phyloP scores from a whole-genome alignment of 2,329 filamentous ascomycete genomes.

The Ophiostoma novo-ulmi region DNA sequence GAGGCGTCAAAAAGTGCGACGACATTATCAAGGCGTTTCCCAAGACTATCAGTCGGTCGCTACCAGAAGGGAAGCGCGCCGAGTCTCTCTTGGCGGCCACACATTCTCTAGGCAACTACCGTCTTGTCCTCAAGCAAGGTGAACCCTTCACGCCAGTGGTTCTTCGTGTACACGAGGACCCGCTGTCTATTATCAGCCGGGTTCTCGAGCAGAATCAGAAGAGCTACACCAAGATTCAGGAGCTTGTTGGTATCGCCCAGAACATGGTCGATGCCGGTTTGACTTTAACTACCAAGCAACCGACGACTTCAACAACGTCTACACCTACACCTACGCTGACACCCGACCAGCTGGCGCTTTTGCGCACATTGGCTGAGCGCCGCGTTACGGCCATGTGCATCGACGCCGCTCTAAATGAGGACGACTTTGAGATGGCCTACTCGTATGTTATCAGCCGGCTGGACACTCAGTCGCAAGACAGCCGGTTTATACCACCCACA shows the following conservation, averaged over 20 bases:
- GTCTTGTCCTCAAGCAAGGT: slow-evolving; percentile 70
- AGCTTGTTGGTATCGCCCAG: slow-evolving; percentile 63
- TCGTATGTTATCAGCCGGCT: slow-evolving; percentile 74
- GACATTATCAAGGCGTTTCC: slow-evolving; percentile 66
- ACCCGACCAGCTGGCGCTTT: slow-evolving; percentile 31
- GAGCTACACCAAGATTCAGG: slow-evolving; percentile 69
- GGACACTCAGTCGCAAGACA: slow-evolving; percentile 34
- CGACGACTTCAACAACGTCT: slow-evolving; percentile 25
- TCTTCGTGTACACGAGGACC: slow-evolving; percentile 70
- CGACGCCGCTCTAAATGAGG: slow-evolving; percentile 67
- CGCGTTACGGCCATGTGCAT: slow-evolving; percentile 76
- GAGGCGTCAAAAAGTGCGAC: slow-evolving; percentile 70
- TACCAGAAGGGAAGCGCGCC: slow-evolving; percentile 49
- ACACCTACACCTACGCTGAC: slow-evolving; percentile 28
- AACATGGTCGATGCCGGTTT: slow-evolving; percentile 61
- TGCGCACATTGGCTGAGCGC: slow-evolving; percentile 47
- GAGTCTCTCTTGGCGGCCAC: slow-evolving; percentile 66
- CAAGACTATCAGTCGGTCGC: slow-evolving; percentile 48
- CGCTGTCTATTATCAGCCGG: slow-evolving; percentile 65
- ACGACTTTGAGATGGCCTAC: slow-evolving; percentile 82
- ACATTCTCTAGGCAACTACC: slow-evolving; percentile 69
- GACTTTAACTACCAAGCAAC: slow-evolving; percentile 39
- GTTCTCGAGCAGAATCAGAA: slow-evolving; percentile 70
- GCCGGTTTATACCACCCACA: not conserved
- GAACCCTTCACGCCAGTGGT: slow-evolving; percentile 75